A percentile compares a stretch with the other conserved stretches of the same genome.
Evolutionary conservation across 768 basidiomycete genomes (phyloP).

Genomic region (Tulasnella sp.): DNA sequence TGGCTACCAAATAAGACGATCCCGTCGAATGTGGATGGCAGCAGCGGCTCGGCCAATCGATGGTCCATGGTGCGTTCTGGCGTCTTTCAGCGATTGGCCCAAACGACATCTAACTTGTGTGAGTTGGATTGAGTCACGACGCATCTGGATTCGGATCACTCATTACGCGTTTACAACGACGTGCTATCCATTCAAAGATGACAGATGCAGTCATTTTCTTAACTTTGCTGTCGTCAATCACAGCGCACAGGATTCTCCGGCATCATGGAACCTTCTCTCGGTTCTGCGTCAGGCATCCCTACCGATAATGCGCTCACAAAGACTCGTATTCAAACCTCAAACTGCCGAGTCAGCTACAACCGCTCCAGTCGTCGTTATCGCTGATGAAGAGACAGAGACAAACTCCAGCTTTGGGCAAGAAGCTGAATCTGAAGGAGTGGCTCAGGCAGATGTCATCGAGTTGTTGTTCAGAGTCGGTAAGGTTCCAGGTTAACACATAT

Average conservation of each 20-base stretch:
- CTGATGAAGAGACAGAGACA: constrained; percentile 73
- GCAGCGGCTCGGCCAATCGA: no score
- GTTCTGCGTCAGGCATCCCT: constrained; percentile 34
- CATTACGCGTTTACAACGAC: no score
- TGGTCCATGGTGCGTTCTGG: no score
- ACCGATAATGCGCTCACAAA: constrained; percentile 59
- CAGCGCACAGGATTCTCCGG: constrained; percentile 49
- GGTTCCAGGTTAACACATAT: constrained; percentile 79
- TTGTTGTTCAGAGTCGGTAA: constrained; percentile 78
- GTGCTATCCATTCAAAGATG: no score
- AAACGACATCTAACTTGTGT: no score
- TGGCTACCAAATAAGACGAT: not conserved
- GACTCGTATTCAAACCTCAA: constrained; percentile 93
- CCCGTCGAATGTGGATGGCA: not conserved
- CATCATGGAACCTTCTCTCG: constrained; percentile 62
- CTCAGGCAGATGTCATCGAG: constrained; percentile 69
- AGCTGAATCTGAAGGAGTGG: constrained; percentile 78
- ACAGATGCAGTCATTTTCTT: no score
- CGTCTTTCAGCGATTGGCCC: no score
- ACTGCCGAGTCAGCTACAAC: constrained; percentile 80
- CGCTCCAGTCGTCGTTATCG: constrained; percentile 77
- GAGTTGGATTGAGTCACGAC: no score
- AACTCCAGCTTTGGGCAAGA: constrained; percentile 68
- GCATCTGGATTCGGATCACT: no score
- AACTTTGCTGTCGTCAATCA: constrained; percentile 42